Conservation (phyloP, 768 basidiomycete genomes). For the Gloeophyllum trabeum region DNA sequence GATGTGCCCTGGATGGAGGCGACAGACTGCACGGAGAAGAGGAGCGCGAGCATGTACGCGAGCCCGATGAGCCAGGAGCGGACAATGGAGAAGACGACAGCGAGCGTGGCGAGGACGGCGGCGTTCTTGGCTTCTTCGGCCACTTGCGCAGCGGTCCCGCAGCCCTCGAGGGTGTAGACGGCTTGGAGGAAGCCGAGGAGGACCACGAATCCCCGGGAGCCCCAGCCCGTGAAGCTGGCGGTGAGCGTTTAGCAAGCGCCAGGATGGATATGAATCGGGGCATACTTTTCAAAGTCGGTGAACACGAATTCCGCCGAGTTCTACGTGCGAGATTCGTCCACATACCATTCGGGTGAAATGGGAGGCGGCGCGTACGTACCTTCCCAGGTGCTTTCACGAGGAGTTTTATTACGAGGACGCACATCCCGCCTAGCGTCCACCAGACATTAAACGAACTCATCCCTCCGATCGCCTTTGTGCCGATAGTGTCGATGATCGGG, state of each 20-base stretch:
- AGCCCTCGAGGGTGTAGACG: slow-evolving; percentile 50
- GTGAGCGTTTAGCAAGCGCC: too few relatives aligned
- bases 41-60: slow-evolving; percentile 44
- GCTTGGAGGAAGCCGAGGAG: slow-evolving; percentile 49
- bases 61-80: slow-evolving; percentile 49
- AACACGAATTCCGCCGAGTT: slow-evolving; percentile 43
- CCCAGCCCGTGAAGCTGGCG: slow-evolving; percentile 45
- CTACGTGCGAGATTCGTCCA: too few relatives aligned
- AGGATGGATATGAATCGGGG: too few relatives aligned
- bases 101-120: slow-evolving; percentile 44
- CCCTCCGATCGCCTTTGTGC: slow-evolving; percentile 41
- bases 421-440: slow-evolving; percentile 51
- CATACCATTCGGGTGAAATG: too few relatives aligned
- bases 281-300: slow-evolving; percentile 44
- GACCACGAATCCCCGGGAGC: slow-evolving; percentile 40
- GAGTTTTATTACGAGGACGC: slow-evolving; percentile 45
- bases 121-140: slow-evolving; percentile 49
- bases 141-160: slow-evolving; percentile 53
- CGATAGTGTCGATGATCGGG: too few relatives aligned
- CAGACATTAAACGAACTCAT: slow-evolving; percentile 47
- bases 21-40: slow-evolving; percentile 46
- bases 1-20: slow-evolving; percentile 33
- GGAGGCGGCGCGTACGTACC: too few relatives aligned
- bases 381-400: slow-evolving; percentile 43
- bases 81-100: slow-evolving; percentile 43